These are phyloP conservation scores for Chytriomyces hyalinus DNA, from an alignment of 192 early-diverging fungal genomes.

Conservation along the genomic window DNA sequence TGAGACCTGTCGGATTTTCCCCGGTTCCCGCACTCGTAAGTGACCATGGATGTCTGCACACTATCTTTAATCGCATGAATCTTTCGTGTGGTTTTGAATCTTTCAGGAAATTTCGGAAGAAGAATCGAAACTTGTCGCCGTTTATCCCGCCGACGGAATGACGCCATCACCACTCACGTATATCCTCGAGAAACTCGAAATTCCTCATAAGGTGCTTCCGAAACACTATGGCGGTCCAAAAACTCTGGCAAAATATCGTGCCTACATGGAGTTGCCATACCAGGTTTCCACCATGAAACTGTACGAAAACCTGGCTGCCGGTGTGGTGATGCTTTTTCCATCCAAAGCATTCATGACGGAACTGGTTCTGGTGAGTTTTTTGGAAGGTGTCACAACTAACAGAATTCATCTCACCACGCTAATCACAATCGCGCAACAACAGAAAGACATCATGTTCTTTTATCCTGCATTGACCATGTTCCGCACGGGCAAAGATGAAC, in stretches of 20 bases:
- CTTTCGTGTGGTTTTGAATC: no score
- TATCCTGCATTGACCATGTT: slow-evolving; percentile 1
- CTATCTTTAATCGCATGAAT: no score
- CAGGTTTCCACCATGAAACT: slow-evolving; percentile 30
- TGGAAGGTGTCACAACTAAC: background rate
- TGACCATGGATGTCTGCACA: no score
- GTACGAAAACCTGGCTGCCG: slow-evolving; percentile 19
- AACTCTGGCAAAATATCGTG: slow-evolving; percentile 23
- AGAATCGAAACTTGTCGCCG: background rate
- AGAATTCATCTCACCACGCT: background rate
- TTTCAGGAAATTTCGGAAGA: background rate
- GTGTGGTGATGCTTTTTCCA: slow-evolving; percentile 12
- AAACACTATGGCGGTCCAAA: slow-evolving; percentile 19
- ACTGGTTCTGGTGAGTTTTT: background rate
- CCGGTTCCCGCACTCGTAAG: background rate
- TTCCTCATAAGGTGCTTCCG: background rate
- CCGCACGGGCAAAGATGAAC: background rate
- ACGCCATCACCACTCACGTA: background rate
- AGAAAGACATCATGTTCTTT: slow-evolving; percentile 5
- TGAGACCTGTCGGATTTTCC: slow-evolving; percentile 16
- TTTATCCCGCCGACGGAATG: background rate
- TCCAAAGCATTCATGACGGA: slow-evolving; percentile 3
- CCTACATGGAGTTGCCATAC: slow-evolving; percentile 16
- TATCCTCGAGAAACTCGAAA: background rate
- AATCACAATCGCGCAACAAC: background rate